Percentiles rank a stretch among this genome's conserved stretches.
phyloP scores from a whole-genome alignment of 495 filamentous ascomycete species.

The Neurospora terricola region DNA sequence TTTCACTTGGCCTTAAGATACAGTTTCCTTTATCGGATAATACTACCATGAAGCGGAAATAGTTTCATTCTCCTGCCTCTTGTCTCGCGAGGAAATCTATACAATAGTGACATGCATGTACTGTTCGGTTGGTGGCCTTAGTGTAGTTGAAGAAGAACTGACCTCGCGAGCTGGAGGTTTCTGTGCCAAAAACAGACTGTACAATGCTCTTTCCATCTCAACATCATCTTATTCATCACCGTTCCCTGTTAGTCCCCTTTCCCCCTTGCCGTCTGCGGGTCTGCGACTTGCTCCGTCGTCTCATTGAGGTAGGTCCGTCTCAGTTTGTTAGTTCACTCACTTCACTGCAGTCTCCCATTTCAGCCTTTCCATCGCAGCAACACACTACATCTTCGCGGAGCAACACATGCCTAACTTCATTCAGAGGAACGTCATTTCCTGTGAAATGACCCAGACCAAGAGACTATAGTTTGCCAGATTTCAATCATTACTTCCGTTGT shows the following conservation, averaged over 20 bases:
- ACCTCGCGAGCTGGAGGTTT: too few relatives aligned
- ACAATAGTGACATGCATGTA: too few relatives aligned
- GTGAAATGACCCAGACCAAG: not conserved
- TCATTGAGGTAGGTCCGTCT: not conserved
- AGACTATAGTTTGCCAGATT: fast-evolving
- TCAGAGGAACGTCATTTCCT: not conserved
- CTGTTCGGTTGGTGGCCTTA: too few relatives aligned
- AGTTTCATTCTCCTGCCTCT: not conserved
- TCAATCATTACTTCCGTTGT: fast-evolving
- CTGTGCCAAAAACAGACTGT: too few relatives aligned
- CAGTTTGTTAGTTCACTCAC: not conserved
- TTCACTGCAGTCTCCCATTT: not conserved
- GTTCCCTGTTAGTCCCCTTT: not conserved
- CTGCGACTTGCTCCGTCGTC: not conserved
- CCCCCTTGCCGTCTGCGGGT: not conserved
- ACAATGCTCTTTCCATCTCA: too few relatives aligned
- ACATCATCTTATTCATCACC: not conserved
- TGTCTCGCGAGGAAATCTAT: too few relatives aligned
- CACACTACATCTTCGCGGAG: not conserved
- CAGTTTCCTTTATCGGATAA: not conserved
- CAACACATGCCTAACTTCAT: not conserved
- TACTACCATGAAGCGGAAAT: not conserved
- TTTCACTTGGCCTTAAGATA: not conserved
- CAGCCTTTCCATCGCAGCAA: not conserved
- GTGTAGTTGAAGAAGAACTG: not conserved